A percentile compares a stretch with the other conserved stretches of the same genome.
phyloP scores from a whole-genome alignment of 1,284 basidiomycete genomes.

The Apiotrichum mycotoxinovorans region DNA sequence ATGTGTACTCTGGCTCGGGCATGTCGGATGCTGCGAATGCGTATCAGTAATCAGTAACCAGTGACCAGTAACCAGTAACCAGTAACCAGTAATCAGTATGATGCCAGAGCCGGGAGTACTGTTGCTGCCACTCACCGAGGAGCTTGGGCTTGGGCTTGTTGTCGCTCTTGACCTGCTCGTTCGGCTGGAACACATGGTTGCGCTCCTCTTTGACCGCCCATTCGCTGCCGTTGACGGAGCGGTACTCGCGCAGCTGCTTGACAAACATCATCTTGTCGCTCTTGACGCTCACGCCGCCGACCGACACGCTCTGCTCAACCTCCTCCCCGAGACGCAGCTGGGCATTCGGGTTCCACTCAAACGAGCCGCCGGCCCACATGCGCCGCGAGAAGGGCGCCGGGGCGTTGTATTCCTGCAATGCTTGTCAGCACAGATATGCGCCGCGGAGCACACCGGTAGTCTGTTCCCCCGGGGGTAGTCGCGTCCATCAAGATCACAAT shows the following conservation, averaged over 20 bases:
- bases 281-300: constrained; percentile 63
- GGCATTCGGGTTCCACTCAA: constrained; percentile 56
- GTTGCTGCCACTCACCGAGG: constrained; percentile 12
- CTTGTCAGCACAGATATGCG: constrained; percentile 44
- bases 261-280: constrained; percentile 70
- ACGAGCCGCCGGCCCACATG: constrained; percentile 78
- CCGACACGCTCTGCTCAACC: constrained; percentile 56
- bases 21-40: constrained; percentile 8
- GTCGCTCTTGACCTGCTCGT: constrained; percentile 4
- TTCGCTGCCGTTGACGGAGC: constrained; percentile 49
- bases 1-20: constrained; percentile 54
- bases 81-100: too few relatives aligned
- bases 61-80: too few relatives aligned
- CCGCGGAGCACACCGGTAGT: too few relatives aligned
- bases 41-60: too few relatives aligned
- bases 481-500: too few relatives aligned
- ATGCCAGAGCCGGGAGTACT: not conserved
- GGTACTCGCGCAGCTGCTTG: constrained; percentile 54
- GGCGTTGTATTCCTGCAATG: constrained; percentile 49
- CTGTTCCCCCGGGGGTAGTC: too few relatives aligned
- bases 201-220: constrained; percentile 62
- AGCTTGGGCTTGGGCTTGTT: constrained; percentile 15
- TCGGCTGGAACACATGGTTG: constrained; percentile 67
- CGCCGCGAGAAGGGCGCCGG: constrained; percentile 69
- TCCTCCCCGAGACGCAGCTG: constrained; percentile 59